Base-by-base conservation (phyloP, 345 rosid genomes). In the Eucalyptus pauciflora region DNA sequence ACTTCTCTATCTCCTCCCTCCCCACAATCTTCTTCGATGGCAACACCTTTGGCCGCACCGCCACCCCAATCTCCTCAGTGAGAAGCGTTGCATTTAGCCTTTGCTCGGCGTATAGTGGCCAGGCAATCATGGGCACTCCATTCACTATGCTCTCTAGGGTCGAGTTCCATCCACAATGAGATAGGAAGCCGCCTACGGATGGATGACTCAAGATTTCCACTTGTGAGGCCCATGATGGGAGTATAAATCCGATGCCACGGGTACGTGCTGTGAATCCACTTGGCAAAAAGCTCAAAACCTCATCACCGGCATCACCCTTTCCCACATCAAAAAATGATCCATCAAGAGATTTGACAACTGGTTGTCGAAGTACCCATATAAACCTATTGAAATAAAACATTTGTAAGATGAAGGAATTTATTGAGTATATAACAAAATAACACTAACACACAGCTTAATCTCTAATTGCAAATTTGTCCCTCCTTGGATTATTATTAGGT, bases 101-200 rank as follows among this genome's bases (percentile, higher is more conserved):
- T 88, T 95, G 95, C 89, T 95, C 95, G 4, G 95, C 93, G 4
- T 92, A 94, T 13, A 95, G 86, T 13, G 96, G 95, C 95, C 97
- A 94, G 1, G 91, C 94, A 22, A 95, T 93, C 91, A 95, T 91
- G 6, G 96, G 94, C 86, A 94, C 94, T 15, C 94, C 94, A 20
- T 94, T 91, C 2, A 67, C 54, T 5, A 95, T 91, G 64, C 97
- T 91, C 92, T 97, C 97, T 17, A 95, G 29, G n/a, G 90, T 88
- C 3, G 97, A 97, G 88, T 94, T 97, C 99, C 99, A 96, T 3
- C 99, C 98, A 14, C 96, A 93, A 49, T 97, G 97, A 2, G 97
- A 92, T 27, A 96, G 79, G 88, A 93, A 97, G 24, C 95, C 96
- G 6, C 98, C 99, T 8, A 94, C 90, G 2, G 98, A 91, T 37